Evolutionary conservation across 108 stramenopile species (phyloP).

Genomic region (Aurantiochytrium sp.): DNA sequence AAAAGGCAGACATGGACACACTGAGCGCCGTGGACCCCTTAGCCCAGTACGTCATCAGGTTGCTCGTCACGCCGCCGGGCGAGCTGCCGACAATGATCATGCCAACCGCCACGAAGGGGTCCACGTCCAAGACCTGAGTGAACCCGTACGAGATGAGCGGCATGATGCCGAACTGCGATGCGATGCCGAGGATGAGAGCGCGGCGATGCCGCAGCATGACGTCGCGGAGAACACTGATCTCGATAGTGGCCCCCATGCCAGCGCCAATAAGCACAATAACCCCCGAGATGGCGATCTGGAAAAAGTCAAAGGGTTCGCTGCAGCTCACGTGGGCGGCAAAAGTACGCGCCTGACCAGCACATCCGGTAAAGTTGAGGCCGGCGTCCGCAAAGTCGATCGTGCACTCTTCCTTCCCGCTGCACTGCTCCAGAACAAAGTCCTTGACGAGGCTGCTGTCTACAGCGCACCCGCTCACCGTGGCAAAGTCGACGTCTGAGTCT

Average conservation of each 20-base stretch:
- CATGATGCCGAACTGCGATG: conserved; percentile 26
- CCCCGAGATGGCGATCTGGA: no score
- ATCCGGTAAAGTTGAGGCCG: no score
- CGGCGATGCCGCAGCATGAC: not conserved
- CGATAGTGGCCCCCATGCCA: conserved; percentile 24
- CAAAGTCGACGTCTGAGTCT: no score
- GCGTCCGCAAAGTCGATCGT: no score
- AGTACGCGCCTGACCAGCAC: no score
- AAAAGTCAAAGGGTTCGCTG: no score
- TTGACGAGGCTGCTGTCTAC: no score
- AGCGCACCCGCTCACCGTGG: no score
- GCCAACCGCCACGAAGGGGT: not conserved
- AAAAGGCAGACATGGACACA: conserved; percentile 15
- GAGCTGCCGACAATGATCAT: conserved; percentile 29
- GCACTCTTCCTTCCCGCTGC: no score
- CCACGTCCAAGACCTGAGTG: not conserved
- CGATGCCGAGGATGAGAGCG: not conserved
- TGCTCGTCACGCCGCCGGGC: conserved; percentile 29
- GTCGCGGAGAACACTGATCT: not conserved
- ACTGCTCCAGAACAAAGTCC: no score
- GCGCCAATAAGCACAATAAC: not conserved
- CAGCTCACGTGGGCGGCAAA: no score
- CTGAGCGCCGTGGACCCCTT: conserved; percentile 18
- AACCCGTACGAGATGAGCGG: not conserved
- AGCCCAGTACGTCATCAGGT: conserved; percentile 32